Conservation (phyloP, 306 rosid genomes). For the Vigna trinervia region DNA sequence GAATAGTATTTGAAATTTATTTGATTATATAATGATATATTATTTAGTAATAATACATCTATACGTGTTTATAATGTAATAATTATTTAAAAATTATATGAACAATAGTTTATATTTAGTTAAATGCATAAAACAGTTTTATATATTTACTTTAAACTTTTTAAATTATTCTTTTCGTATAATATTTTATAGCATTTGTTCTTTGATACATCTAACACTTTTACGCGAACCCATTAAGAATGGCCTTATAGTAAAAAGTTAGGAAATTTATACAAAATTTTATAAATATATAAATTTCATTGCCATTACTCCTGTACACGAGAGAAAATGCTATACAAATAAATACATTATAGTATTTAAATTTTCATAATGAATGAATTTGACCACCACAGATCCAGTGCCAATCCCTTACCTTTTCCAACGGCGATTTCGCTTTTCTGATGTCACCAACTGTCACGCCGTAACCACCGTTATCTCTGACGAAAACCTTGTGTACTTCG, state of each 20-base stretch:
- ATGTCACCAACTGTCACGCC: conserved; percentile 61
- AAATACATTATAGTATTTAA: neutral
- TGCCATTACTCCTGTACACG: neutral
- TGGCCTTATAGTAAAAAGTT: neutral
- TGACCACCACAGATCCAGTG: conserved; percentile 59
- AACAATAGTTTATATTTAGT: too few relatives aligned
- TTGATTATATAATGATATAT: too few relatives aligned
- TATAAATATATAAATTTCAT: neutral
- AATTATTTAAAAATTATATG: too few relatives aligned
- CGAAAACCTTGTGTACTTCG: conserved; percentile 55
- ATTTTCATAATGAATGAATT: conserved; percentile 32
- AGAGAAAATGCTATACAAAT: neutral
- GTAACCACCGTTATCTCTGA: conserved; percentile 55
- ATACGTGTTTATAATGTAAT: too few relatives aligned
- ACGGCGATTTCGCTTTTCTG: conserved; percentile 59
- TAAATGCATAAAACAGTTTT: too few relatives aligned
- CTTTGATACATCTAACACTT: too few relatives aligned
- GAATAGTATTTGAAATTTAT: too few relatives aligned
- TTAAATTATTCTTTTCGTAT: too few relatives aligned
- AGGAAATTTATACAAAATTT: neutral
- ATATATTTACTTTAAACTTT: neutral
- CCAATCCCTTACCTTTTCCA: conserved; percentile 47
- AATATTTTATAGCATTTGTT: too few relatives aligned
- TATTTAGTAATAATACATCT: too few relatives aligned
- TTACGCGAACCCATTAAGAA: too few relatives aligned